Conservation (phyloP, 306 rosid species). For the Trifolium fragiferum region DNA sequence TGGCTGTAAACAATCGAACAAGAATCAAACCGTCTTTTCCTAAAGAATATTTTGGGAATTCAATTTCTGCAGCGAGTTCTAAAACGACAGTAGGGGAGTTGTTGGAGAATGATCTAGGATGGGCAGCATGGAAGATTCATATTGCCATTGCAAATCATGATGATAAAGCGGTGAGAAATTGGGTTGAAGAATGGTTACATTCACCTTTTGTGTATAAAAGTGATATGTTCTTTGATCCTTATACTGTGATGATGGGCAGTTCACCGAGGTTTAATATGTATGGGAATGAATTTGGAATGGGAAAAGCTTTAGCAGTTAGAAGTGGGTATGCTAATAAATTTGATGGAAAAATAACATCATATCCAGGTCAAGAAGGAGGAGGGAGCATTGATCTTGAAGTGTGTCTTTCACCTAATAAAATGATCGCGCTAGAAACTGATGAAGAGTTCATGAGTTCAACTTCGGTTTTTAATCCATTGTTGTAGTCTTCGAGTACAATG, state of each 20-base stretch:
- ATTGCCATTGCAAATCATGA: conserved; percentile 44
- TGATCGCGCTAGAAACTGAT: conserved; percentile 61
- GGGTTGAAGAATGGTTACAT: conserved; percentile 42
- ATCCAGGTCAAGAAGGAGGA: conserved; percentile 56
- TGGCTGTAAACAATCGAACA: conserved; percentile 50
- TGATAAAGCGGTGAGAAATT: not conserved
- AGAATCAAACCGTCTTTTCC: conserved; percentile 60
- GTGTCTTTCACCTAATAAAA: conserved; percentile 46
- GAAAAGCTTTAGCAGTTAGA: conserved; percentile 58
- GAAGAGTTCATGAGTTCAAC: conserved; percentile 53
- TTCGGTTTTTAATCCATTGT: conserved; percentile 5
- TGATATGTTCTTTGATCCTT: conserved; percentile 18
- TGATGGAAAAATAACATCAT: conserved; percentile 54
- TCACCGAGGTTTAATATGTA: conserved; percentile 66
- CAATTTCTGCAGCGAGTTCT: not conserved
- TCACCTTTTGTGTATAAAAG: conserved; percentile 19
- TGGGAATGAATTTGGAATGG: conserved; percentile 79
- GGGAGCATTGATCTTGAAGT: conserved; percentile 75
- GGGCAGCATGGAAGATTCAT: conserved; percentile 69
- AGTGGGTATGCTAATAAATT: conserved; percentile 65
- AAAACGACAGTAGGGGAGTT: conserved; percentile 47
- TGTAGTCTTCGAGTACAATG: not conserved
- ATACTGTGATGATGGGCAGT: conserved; percentile 56
- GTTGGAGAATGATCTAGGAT: conserved; percentile 50
- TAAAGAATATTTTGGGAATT: conserved; percentile 61